These are phyloP conservation scores for Xylariaceae sp. DNA, from an alignment of 2,329 filamentous ascomycete genomes.

Conservation along the genomic window DNA sequence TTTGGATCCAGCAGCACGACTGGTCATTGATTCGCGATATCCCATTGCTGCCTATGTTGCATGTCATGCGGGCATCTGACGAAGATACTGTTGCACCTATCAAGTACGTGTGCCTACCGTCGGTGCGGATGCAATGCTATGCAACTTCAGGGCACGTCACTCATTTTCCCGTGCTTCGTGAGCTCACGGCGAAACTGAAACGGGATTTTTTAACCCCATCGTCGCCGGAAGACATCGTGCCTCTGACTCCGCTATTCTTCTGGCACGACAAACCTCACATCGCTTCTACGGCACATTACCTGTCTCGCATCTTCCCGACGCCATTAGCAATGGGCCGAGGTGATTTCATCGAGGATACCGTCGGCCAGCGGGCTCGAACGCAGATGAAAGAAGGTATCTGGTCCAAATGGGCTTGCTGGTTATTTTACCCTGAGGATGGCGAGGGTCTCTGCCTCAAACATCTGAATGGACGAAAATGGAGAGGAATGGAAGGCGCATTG, in stretches of 20 bases:
- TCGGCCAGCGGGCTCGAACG: conserved; percentile 52
- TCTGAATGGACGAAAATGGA: conserved; percentile 50
- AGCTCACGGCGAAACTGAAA: conserved; percentile 42
- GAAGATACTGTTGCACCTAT: conserved; percentile 36
- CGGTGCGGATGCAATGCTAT: conserved; percentile 51
- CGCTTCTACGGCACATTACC: conserved; percentile 48
- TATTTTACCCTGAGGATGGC: conserved; percentile 51
- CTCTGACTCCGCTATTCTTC: conserved; percentile 55
- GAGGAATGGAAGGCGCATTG: conserved; percentile 37
- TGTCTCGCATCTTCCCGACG: conserved; percentile 47
- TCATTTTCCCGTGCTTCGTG: conserved; percentile 40
- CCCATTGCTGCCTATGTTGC: conserved; percentile 42
- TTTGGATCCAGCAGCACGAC: conserved; percentile 59
- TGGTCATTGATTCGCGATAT: conserved; percentile 48
- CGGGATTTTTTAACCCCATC: conserved; percentile 35
- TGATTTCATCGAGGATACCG: conserved; percentile 55
- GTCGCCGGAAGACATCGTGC: conserved; percentile 28
- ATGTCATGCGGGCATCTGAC: conserved; percentile 43
- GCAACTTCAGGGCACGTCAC: conserved; percentile 46
- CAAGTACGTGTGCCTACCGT: conserved; percentile 53
- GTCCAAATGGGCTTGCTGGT: conserved; percentile 54
- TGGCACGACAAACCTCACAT: conserved; percentile 60
- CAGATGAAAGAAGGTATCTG: conserved; percentile 56
- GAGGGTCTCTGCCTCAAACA: conserved; percentile 46
- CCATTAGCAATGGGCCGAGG: conserved; percentile 50